Base-by-base conservation (phyloP, 2,329 filamentous ascomycete genomes). In the Leptoxyphium fumago region DNA sequence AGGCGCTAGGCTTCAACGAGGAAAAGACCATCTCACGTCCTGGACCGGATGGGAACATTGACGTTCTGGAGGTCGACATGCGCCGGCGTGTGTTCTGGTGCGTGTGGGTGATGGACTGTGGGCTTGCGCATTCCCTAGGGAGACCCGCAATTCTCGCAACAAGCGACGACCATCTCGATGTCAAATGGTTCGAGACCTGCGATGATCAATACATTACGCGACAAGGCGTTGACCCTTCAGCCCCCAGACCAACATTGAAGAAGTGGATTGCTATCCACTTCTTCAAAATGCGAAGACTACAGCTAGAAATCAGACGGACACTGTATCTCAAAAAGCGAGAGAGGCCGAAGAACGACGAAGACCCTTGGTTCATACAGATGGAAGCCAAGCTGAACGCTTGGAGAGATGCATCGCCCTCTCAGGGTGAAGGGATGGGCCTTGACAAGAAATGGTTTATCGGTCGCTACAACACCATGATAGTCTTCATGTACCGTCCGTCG, bases 191-290 rank as follows among this genome's bases (percentile, higher is more conserved):
- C 57, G 77, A 85, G 50, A 72, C 80, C 2, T 80, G 86, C 32
- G 81, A 86, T 53, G 91, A 98, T 63, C 73, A 79, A 42, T 81
- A 82, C 61, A 95, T 98, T 52, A 88, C 81, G 1, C 70, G 76
- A 2, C 71, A 80, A 29, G 88, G 86, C 2, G 82, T 95, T 45
- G 67, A 78, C 17, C 73, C 79, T 0, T 72, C 69, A 10, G 83
- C 80, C 1, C 81, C 80, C 5, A 48, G 52, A 39, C 72, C 76
- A 1, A 85, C 84, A 32, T 73, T 88, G 52, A 85, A 84, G 58
- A 98, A 98, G 61, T 77, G 84, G 54, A 80, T 94, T 21, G 81
- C 86, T 2, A 87, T 95, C 48, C 89, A 98, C 60, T 91, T 94
- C 55, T 87, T 87, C 68, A 89, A 84, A 58, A 93, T 95, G 85